These are phyloP conservation scores for Hemileia vastatrix DNA, from an alignment of 1,284 basidiomycete species.

Conservation along the genomic window DNA sequence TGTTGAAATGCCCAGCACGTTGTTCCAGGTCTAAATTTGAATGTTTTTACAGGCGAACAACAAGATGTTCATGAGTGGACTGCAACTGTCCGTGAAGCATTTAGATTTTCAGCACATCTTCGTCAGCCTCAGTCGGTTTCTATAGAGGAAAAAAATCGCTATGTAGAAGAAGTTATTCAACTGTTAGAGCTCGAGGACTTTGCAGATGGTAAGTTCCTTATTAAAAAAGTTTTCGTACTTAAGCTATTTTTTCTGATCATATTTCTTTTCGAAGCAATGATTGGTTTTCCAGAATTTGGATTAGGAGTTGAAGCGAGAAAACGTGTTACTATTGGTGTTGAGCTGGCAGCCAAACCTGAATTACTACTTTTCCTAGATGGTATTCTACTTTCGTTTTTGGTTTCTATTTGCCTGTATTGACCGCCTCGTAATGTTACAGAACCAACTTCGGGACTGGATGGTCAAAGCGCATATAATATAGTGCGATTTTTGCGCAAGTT, in stretches of 20 bases:
- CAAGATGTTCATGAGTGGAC: conserved; percentile 61
- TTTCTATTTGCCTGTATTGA: conserved; percentile 10
- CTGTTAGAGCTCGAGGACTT: conserved; percentile 51
- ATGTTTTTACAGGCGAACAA: too few species aligned
- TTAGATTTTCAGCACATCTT: conserved; percentile 54
- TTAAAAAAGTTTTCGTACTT: conserved; percentile 25
- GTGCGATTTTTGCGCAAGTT: conserved; percentile 65
- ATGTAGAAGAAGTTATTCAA: conserved; percentile 52
- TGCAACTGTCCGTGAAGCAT: conserved; percentile 55
- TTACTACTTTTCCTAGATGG: conserved; percentile 20
- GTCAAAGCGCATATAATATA: conserved; percentile 79
- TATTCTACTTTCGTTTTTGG: conserved; percentile 16
- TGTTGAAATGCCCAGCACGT: too few species aligned
- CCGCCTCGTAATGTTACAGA: conserved; percentile 34
- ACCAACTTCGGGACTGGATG: conserved; percentile 69
- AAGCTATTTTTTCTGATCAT: background rate
- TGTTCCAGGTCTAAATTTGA: too few species aligned
- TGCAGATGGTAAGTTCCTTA: conserved; percentile 49
- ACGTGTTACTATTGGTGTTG: conserved; percentile 55
- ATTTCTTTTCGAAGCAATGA: conserved; percentile 13
- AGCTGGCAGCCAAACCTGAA: conserved; percentile 49
- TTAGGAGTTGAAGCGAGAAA: conserved; percentile 52
- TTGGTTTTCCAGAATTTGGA: conserved; percentile 48
- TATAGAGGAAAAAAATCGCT: conserved; percentile 50
- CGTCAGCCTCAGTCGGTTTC: conserved; percentile 51